phyloP scores from a whole-genome alignment of 345 rosid genomes.

The Anacardium occidentale region DNA sequence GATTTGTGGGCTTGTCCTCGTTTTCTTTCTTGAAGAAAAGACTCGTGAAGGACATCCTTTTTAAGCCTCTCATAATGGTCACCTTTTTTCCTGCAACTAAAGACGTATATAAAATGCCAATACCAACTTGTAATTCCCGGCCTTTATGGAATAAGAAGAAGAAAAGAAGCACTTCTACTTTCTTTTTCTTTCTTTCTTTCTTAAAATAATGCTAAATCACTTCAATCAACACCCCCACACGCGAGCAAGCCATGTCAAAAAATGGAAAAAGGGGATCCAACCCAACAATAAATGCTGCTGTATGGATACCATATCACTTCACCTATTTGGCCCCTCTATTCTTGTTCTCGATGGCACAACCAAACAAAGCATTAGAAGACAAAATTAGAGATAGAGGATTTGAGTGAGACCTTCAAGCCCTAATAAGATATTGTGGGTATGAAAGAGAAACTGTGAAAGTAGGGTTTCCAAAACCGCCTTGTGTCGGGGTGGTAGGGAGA shows the following conservation, averaged over 20 bases:
- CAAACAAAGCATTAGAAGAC: constrained; percentile 32
- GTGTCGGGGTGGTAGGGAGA: constrained; percentile 52
- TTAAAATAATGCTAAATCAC: constrained; percentile 8
- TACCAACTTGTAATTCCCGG: neutral
- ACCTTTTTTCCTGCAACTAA: constrained; percentile 1
- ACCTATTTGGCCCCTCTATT: constrained; percentile 20
- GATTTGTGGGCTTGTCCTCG: constrained; percentile 27
- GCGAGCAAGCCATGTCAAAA: neutral
- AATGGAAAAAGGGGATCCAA: constrained; percentile 6
- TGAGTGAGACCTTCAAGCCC: constrained; percentile 24
- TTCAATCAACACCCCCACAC: constrained; percentile 3
- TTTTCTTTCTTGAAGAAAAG: constrained; percentile 24
- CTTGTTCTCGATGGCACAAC: constrained; percentile 12
- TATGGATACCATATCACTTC: constrained; percentile 9
- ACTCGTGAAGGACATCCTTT: constrained; percentile 25
- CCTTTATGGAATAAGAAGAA: neutral
- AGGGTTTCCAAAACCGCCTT: constrained; percentile 35
- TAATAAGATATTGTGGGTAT: constrained; percentile 40
- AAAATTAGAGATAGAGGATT: constrained; percentile 25
- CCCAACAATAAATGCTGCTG: constrained; percentile 10
- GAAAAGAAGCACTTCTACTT: neutral
- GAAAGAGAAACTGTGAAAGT: neutral
- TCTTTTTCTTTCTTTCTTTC: neutral
- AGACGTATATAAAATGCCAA: constrained; percentile 1
- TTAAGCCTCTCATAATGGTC: constrained; percentile 16